A percentile compares a stretch with the other conserved stretches of the same genome.
phyloP scores from a whole-genome alignment of 75 land plant species.

The Isoetes taiwanensis region DNA sequence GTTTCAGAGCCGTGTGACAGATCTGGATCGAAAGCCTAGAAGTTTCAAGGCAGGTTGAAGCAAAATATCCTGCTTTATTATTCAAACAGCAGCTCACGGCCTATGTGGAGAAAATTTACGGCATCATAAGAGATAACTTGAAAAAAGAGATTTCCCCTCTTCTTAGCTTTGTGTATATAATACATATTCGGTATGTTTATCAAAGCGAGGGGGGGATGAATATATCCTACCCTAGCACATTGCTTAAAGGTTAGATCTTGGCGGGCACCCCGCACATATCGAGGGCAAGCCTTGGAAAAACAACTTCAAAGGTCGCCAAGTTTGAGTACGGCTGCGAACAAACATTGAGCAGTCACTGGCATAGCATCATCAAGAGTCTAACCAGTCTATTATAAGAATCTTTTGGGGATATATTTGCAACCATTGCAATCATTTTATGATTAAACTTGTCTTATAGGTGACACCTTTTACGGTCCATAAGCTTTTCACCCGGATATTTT shows the following conservation, averaged over 20 bases:
- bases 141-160: slow-evolving; percentile 91
- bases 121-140: slow-evolving; percentile 93
- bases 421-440: no score
- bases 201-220: no score
- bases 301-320: slow-evolving; percentile 55
- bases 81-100: slow-evolving; percentile 99
- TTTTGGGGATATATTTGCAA: slow-evolving; percentile 7
- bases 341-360: slow-evolving; percentile 87
- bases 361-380: slow-evolving; percentile 86
- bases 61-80: slow-evolving; percentile 95
- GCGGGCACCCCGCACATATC: slow-evolving; percentile 97
- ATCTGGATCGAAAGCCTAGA: slow-evolving; percentile 66
- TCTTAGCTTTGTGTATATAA: slow-evolving; percentile 62
- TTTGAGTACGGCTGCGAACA: slow-evolving; percentile 50
- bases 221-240: not conserved
- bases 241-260: not conserved
- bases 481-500: slow-evolving; percentile 74
- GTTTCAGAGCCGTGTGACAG: no score
- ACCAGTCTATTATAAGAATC: slow-evolving; percentile 34
- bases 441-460: slow-evolving; percentile 38
- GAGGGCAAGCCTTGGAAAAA: slow-evolving; percentile 80
- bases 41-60: slow-evolving; percentile 81
- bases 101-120: slow-evolving; percentile 97
- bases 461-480: slow-evolving; percentile 61
- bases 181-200: not conserved